Evolutionary conservation across 1,284 basidiomycete species (phyloP), one percentile per base, ranked within the genome.

Genomic region (Apiotrichum laibachii): DNA sequence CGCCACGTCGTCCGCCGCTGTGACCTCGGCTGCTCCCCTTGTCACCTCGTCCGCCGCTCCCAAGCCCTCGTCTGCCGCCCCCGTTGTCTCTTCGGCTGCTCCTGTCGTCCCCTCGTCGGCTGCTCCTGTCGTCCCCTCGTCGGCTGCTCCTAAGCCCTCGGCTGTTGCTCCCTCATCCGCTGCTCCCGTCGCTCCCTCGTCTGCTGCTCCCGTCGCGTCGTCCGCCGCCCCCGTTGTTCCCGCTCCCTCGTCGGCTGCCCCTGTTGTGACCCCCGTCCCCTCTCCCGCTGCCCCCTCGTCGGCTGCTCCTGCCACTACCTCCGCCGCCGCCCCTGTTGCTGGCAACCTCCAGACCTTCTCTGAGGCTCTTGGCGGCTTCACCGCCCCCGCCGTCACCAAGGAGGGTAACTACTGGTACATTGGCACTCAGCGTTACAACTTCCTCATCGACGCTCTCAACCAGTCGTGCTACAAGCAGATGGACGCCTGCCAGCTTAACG

Each of bases 21-120:
- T 73, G 42, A 53, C 65, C 57, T 68, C 69, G 12, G 64, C 69
- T 60, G 65, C 73, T 26, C 71, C 71, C 5, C 65, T 67, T 16
- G 57, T 52, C 19, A 56, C 40, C 19, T 51, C 46, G 16, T 56
- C 35, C 6, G 34, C 26, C 19, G 11, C 15, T 9, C 47, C n/a
- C 21, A 15, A 26, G 16, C 19, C 31, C n/a, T 42, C 39, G 10
- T 11, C 39, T 40, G 39, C 47, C 18, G 45, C 39, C 11, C 21
- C 42, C 18, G 21, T 26, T 4, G 33, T 9, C 16, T 11, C 48
- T 9, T 39, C 31, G 15, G 18, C 33, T 12, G 52, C 40, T 26
- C 19, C 50, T 21, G 18, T 40, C 42, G n/a, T 19, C 16, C 19
- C 53, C 16, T 11, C 48, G 13, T 39, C 31, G 15, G 18, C 33